Base-by-base conservation (phyloP, 768 basidiomycete species). In the Termitomyces sp. region DNA sequence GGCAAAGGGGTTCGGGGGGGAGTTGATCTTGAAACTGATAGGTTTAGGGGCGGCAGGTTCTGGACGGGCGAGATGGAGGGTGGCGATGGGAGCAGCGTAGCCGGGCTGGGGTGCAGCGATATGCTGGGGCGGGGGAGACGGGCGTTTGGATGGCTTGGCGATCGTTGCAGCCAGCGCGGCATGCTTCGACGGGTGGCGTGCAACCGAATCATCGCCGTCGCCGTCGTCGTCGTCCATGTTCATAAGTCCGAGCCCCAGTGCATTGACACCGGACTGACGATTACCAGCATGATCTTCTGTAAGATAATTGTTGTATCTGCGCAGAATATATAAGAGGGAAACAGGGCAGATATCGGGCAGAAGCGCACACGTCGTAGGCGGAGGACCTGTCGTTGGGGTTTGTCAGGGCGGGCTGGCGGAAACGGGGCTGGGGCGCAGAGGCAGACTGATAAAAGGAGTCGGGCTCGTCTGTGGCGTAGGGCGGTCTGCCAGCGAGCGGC, bases 31-130 rank as follows among this genome's bases (percentile, higher is more conserved):
- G 32, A 59, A 58, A 16, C 56, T 59, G 61, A 37, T 59, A 59
- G 53, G 52, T 59, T 60, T 54, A 54, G 61, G 17, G 68, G 76
- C 73, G 12, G 74, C 68, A 1, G 76, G 73, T 28, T 73, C 71
- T 2, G 80, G 81, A 42, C 74, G 79, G 5, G 81, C 70, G 30
- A 88, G 71, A 60, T 82, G 84, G 34, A 89, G 79, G 2, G 81
- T 85, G 14, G 85, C 74, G 28, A 89, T 79, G 34, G 85, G 85
- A 3, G 86, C 82, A 30, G 86, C 81, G 62, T 91, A 91, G 6
- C 89, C 88, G 3, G 89, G 88, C 37, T 79, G 79, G 25, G 88
- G 89, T 3, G 87, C 83, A 3, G 82, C 86, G 59, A 90, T 81
- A 9, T 78, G 48, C 21, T 49, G 75, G 4, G 66, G 59, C 16